Evolutionary conservation across 2,329 filamentous ascomycete species (phyloP), one percentile per base, ranked within the genome.

Genomic region (Tolypocladium sp.): DNA sequence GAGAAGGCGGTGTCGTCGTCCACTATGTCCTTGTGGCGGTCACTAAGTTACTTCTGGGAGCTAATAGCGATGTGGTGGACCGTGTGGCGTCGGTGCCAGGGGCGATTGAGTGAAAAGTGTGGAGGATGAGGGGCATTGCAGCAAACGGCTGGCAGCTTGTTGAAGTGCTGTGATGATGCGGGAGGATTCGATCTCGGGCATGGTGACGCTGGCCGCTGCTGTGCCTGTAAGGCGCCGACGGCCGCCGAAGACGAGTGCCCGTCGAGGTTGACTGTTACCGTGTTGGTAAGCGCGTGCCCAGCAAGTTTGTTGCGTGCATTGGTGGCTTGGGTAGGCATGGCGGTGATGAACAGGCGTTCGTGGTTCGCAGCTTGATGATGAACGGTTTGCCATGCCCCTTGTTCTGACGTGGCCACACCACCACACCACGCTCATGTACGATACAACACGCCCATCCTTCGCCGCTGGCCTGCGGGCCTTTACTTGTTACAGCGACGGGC

Each of bases 341-440:
- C 41, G 55, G 54, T 49, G 57, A 60, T 57, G 60, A 63, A 62
- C 61, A 57, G 58, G 58, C 58, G 62, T 62, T 63, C 58, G 57
- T 60, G 55, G 60, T 62, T 63, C 57, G 62, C 57, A 63, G 62
- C 37, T 49, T 49, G 35, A 54, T 56, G 55, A 59, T 42, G 61
- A 61, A 61, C 58, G 46, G 58, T 62, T 61, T 52, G 49, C 46
- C 55, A 58, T 25, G 57, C 30, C 25, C 35, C 52, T 52, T 27
- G 33, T 22, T 56, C 42, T 59, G 57, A 62, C 61, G 60, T 62
- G 60, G 60, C 55, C 60, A 57, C 57, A 57, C 56, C 61, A 60
- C 57, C 52, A 44, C 54, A 37, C 40, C 57, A 41, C n/a, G 49
- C 57, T 22, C 38, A 41, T 41, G 41, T 46, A n/a, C 55, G 46